These are phyloP conservation scores for Zea luxurians DNA, from an alignment of 176 grass and related monocot genomes.

Conservation along the genomic window DNA sequence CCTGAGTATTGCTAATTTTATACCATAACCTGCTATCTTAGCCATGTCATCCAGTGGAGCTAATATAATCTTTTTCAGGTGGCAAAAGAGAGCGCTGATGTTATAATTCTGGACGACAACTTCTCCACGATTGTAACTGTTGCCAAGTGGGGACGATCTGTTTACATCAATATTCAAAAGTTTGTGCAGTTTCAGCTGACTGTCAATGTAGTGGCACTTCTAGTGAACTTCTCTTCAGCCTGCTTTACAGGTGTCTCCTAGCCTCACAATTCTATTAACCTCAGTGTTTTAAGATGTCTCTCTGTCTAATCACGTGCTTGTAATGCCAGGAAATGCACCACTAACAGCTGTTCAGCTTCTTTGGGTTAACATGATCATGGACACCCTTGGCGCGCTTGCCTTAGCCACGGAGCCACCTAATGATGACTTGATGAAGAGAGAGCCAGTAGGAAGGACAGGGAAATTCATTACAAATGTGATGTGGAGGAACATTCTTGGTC, in stretches of 20 bases:
- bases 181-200: slow-evolving; percentile 98
- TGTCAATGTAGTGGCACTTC: slow-evolving; percentile 86
- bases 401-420: slow-evolving; percentile 92
- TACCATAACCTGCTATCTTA: slow-evolving; percentile 9
- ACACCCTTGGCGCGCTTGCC: slow-evolving; percentile 89
- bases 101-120: slow-evolving; percentile 98
- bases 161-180: slow-evolving; percentile 98
- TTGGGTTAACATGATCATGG: slow-evolving; percentile 99
- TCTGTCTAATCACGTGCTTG: slow-evolving; percentile 32
- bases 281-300: background rate
- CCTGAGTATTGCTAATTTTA: slow-evolving; percentile 20
- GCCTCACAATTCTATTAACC: background rate
- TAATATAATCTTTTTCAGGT: slow-evolving; percentile 66
- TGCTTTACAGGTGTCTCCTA: slow-evolving; percentile 73
- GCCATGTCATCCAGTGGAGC: slow-evolving; percentile 7
- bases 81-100: slow-evolving; percentile 98
- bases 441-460: slow-evolving; percentile 88
- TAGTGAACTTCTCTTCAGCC: slow-evolving; percentile 93
- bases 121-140: slow-evolving; percentile 97
- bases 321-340: slow-evolving; percentile 73
- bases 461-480: slow-evolving; percentile 91
- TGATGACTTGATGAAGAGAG: slow-evolving; percentile 79
- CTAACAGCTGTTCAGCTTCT: slow-evolving; percentile 94
- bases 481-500: slow-evolving; percentile 98
- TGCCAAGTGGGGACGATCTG: slow-evolving; percentile 95